Evolutionary conservation across 352 stramenopile genomes (phyloP).

Genomic region (Phytophthora sp.): DNA sequence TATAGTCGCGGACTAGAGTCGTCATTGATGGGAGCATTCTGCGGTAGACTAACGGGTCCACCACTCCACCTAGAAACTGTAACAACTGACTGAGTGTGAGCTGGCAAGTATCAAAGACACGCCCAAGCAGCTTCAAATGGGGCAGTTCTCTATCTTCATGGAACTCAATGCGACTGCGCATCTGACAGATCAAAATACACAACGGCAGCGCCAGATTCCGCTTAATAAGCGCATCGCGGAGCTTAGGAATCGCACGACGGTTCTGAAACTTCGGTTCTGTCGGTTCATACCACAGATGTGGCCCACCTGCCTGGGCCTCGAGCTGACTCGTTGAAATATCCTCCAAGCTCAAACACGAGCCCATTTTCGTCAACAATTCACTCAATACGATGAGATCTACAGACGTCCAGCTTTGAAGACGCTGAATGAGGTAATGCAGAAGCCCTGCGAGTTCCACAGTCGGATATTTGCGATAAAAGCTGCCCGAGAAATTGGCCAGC

Average conservation of each 20-base stretch:
- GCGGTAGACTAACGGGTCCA: slow-evolving; percentile 71
- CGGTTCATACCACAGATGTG: slow-evolving; percentile 81
- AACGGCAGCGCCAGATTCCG: slow-evolving; percentile 75
- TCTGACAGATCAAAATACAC: slow-evolving; percentile 85
- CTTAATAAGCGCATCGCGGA: slow-evolving; percentile 88
- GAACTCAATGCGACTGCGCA: slow-evolving; percentile 86
- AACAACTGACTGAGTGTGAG: slow-evolving; percentile 87
- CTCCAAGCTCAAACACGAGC: slow-evolving; percentile 85
- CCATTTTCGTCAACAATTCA: slow-evolving; percentile 90
- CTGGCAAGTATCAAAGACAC: slow-evolving; percentile 85
- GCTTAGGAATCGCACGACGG: slow-evolving; percentile 74
- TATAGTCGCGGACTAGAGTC: slow-evolving; percentile 74
- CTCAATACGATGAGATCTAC: slow-evolving; percentile 89
- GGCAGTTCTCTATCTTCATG: slow-evolving; percentile 56
- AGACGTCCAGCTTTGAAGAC: slow-evolving; percentile 85
- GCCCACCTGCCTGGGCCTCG: slow-evolving; percentile 81
- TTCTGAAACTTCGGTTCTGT: slow-evolving; percentile 86
- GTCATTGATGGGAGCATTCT: slow-evolving; percentile 75
- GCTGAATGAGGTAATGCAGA: slow-evolving; percentile 91
- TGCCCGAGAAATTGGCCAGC: slow-evolving; percentile 93
- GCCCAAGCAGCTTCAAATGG: slow-evolving; percentile 82
- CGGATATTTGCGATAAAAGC: slow-evolving; percentile 94
- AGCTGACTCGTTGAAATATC: slow-evolving; percentile 86
- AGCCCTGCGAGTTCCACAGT: slow-evolving; percentile 92
- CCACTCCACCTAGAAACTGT: slow-evolving; percentile 83